phyloP scores from a whole-genome alignment of 495 filamentous ascomycete genomes.

The Penicillium dipodomyicola region DNA sequence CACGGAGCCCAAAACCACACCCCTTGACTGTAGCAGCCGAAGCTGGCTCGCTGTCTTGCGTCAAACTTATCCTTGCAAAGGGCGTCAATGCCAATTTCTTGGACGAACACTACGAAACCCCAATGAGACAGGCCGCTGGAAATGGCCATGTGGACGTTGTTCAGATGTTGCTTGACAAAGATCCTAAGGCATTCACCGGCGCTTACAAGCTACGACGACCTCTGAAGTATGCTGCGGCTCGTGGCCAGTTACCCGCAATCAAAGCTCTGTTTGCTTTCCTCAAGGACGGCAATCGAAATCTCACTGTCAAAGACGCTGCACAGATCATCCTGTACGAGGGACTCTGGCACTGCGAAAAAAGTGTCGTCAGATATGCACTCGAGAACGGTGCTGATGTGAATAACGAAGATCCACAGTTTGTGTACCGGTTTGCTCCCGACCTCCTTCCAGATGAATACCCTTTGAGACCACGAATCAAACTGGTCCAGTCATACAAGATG shows the following conservation, averaged over 20 bases:
- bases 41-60: not conserved
- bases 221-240: not conserved
- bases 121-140: not conserved
- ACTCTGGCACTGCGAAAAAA: not conserved
- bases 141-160: not conserved
- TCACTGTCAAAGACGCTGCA: not conserved
- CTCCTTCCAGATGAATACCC: not conserved
- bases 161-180: not conserved
- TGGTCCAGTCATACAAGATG: not conserved
- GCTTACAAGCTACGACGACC: conserved; percentile 1
- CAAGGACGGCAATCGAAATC: rapidly evolving
- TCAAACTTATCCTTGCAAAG: not conserved
- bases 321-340: conserved; percentile 1
- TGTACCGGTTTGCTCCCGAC: not conserved
- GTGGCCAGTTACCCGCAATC: not conserved
- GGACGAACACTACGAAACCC: not conserved
- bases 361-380: not conserved
- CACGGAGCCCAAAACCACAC: not conserved
- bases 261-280: not conserved
- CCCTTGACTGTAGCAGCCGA: not conserved
- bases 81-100: not conserved
- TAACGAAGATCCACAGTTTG: not conserved
- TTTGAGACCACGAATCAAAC: not conserved
- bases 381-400: not conserved
- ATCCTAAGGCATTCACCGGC: not conserved